Base-by-base conservation (phyloP, 805 yeast species). In the Candida dajiaensis region DNA sequence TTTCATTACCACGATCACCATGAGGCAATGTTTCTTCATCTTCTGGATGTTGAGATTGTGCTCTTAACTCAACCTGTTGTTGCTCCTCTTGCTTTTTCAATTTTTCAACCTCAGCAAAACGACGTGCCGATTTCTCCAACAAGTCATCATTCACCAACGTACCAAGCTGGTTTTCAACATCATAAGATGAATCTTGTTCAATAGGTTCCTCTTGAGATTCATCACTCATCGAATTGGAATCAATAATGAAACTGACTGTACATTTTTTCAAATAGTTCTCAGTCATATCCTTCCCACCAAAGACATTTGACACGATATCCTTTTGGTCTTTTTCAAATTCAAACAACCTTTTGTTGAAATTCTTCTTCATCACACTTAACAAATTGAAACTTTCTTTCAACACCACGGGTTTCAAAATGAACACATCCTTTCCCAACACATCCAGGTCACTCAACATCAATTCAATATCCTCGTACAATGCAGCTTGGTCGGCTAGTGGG, bases 281-380 rank as follows among this genome's bases (percentile, higher is more conserved):
- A 21, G 64, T 62, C 55, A 56, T 54, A 33, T 50, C 58, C 33
- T 54, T 47, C 28, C 66, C 66, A 41, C 66, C 66, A 55, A 62
- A 62, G 16, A 62, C 63, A 35, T 56, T 59, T 3, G 62, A 60
- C n/a, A 62, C 62, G 39, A 54, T 57, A 41, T 59, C 62, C 48
- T 55, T 59, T 42, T 58, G 62, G 38, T 56, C 61, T 43, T 57
- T 58, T 38, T 51, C 61, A 23, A 57, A 20, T 25, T 57, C 60
- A n/a, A 57, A 49, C 25, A 57, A 23, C n/a, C 51, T 55, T 46
- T 59, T 58, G 38, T 54, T 53, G 35, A 58, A 50, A 43, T 47
- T 56, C 36, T 49, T 53, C 41, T 56, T 59, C 48, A 61, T 37
- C n/a, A 51, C 54, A 31, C 57, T 53, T 44, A 59, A 44, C 35